phyloP scores from a whole-genome alignment of 1,139 yeast genomes.

The Lodderomyces parapsilosis region DNA sequence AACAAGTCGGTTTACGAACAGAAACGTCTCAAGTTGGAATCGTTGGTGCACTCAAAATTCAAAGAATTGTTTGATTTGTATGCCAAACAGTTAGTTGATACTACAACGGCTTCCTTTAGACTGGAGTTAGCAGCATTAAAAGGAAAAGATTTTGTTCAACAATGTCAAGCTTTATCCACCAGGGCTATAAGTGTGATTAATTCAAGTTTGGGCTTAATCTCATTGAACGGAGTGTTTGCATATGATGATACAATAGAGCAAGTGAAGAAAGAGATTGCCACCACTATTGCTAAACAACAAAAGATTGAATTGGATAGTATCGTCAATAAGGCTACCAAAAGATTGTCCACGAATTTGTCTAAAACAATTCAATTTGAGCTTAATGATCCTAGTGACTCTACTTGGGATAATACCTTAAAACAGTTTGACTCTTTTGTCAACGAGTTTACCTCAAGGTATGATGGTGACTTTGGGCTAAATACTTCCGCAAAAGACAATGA shows the following conservation, averaged over 20 bases:
- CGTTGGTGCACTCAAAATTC: slow-evolving; percentile 46
- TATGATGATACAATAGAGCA: slow-evolving; percentile 14
- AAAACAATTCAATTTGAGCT: slow-evolving; percentile 40
- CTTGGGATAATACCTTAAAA: slow-evolving; percentile 62
- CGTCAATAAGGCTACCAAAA: slow-evolving; percentile 38
- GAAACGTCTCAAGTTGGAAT: slow-evolving; percentile 49
- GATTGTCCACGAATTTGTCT: slow-evolving; percentile 36
- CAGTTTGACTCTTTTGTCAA: slow-evolving; percentile 45
- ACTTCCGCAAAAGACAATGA: slow-evolving; percentile 43
- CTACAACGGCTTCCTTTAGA: slow-evolving; percentile 19
- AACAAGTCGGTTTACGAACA: slow-evolving; percentile 61
- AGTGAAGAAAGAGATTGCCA: slow-evolving; percentile 23
- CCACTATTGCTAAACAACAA: slow-evolving; percentile 38
- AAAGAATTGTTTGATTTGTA: slow-evolving; percentile 41
- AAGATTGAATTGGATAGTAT: slow-evolving; percentile 43
- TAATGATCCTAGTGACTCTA: slow-evolving; percentile 39
- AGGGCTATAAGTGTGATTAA: slow-evolving; percentile 16
- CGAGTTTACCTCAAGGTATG: slow-evolving; percentile 21
- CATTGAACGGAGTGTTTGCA: slow-evolving; percentile 25
- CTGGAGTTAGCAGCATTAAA: slow-evolving; percentile 18
- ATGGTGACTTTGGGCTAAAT: slow-evolving; percentile 60
- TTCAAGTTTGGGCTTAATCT: slow-evolving; percentile 18
- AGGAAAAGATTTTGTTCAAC: slow-evolving; percentile 22
- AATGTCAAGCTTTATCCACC: slow-evolving; percentile 15
- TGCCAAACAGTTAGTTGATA: slow-evolving; percentile 21